Percentiles rank a stretch among this genome's conserved stretches.
These are phyloP conservation scores for Metschnikowia amazonensis DNA, from an alignment of 805 yeast species.

Conservation along the genomic window DNA sequence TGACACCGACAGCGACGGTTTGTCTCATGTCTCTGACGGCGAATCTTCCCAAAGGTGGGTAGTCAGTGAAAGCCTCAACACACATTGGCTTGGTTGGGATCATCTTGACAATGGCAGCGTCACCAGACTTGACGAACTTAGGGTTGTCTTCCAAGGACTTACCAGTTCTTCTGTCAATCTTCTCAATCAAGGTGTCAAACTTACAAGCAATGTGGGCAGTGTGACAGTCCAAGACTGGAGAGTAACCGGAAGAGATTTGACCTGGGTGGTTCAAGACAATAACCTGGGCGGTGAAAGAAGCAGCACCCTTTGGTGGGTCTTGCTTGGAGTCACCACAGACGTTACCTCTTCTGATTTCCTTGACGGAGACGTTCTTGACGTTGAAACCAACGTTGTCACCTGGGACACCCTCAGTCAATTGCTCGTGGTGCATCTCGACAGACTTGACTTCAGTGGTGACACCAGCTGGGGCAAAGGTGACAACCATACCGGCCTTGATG, in stretches of 20 bases:
- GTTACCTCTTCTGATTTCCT: constrained; percentile 91
- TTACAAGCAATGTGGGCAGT: constrained; percentile 91
- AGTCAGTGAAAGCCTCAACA: constrained; percentile 43
- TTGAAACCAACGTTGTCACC: constrained; percentile 92
- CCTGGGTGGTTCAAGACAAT: constrained; percentile 90
- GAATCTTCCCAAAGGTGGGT: constrained; percentile 46
- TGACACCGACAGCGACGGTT: constrained; percentile 99
- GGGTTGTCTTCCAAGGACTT: constrained; percentile 39
- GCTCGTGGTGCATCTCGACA: constrained; percentile 86
- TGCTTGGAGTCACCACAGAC: constrained; percentile 86
- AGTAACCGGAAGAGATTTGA: constrained; percentile 86
- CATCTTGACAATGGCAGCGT: constrained; percentile 41
- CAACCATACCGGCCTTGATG: constrained; percentile 89
- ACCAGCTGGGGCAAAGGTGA: constrained; percentile 85
- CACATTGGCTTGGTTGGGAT: constrained; percentile 43
- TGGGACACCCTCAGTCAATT: constrained; percentile 73
- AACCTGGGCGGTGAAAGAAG: constrained; percentile 79
- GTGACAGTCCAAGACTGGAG: constrained; percentile 90
- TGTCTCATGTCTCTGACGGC: constrained; percentile 99
- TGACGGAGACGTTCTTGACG: constrained; percentile 85
- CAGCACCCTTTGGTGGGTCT: constrained; percentile 80
- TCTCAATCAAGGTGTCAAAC: constrained; percentile 89
- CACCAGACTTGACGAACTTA: constrained; percentile 86
- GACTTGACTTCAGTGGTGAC: constrained; percentile 87
- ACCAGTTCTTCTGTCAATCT: constrained; percentile 97